A percentile compares a stretch with the other conserved stretches of the same genome.
These are phyloP conservation scores for Podaxis pistillaris DNA, from an alignment of 768 basidiomycete genomes.

Conservation along the genomic window DNA sequence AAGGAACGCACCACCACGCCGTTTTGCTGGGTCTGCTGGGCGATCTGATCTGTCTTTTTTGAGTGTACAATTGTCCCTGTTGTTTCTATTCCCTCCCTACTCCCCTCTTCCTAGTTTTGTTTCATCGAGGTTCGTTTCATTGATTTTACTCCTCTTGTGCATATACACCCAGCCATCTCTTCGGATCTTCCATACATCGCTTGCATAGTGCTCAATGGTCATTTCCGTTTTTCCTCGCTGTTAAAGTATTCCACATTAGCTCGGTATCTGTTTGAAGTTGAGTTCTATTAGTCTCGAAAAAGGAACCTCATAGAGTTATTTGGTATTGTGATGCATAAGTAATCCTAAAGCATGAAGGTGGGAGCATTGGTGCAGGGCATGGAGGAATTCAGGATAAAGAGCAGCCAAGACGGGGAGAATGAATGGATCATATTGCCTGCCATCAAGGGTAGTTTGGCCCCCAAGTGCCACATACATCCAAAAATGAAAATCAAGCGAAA, in stretches of 20 bases:
- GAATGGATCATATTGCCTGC: not conserved
- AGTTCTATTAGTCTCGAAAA: not conserved
- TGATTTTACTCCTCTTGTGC: not conserved
- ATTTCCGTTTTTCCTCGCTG: not conserved
- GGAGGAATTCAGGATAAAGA: not conserved
- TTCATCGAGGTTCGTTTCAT: not conserved
- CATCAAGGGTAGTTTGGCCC: not conserved
- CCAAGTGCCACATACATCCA: not conserved
- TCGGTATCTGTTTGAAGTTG: not conserved
- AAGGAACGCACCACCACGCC: not conserved
- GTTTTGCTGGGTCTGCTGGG: not conserved
- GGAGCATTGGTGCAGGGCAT: not conserved
- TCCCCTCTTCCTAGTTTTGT: not conserved
- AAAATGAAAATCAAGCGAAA: not conserved
- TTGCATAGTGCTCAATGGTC: not conserved
- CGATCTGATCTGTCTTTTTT: not conserved
- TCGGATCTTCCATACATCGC: slow-evolving; percentile 9
- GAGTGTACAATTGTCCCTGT: not conserved
- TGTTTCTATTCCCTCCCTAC: not conserved
- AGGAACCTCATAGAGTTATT: no score
- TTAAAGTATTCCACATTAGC: not conserved
- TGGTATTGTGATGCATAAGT: not conserved
- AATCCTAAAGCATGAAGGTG: not conserved
- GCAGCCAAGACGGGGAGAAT: not conserved
- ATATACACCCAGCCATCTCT: slow-evolving; percentile 10